Conservation (phyloP, 768 basidiomycete species). For the Trametes gibbosa region DNA sequence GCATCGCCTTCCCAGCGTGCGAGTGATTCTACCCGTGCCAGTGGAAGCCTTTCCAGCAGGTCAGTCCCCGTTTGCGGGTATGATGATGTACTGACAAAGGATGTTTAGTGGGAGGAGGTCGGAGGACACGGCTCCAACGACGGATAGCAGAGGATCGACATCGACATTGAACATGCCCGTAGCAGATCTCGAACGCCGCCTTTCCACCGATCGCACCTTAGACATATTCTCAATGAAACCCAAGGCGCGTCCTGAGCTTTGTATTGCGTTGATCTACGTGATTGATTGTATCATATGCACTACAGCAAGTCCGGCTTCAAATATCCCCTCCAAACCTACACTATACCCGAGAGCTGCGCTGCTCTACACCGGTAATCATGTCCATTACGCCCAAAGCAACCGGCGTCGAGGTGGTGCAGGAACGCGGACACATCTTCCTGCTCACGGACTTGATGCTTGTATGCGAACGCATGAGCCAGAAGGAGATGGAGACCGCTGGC, state of each 20-base stretch:
- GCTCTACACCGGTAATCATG: slow-evolving; percentile 68
- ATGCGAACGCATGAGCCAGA: slow-evolving; percentile 76
- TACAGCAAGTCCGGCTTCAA: slow-evolving; percentile 84
- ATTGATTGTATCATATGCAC: slow-evolving; percentile 7
- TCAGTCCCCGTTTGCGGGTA: slow-evolving; percentile 32
- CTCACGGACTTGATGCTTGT: slow-evolving; percentile 92
- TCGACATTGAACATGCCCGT: slow-evolving; percentile 56
- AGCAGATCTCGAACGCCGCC: slow-evolving; percentile 74
- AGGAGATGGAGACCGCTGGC: slow-evolving; percentile 51
- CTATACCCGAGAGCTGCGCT: slow-evolving; percentile 74
- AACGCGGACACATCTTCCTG: slow-evolving; percentile 78
- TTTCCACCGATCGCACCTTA: slow-evolving; percentile 74
- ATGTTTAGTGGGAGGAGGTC: slow-evolving; percentile 54
- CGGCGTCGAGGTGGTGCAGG: slow-evolving; percentile 71
- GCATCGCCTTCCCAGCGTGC: slow-evolving; percentile 23
- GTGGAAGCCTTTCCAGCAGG: slow-evolving; percentile 53
- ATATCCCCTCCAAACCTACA: slow-evolving; percentile 78
- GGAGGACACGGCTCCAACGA: slow-evolving; percentile 54
- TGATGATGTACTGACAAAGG: background rate
- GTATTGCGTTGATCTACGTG: background rate
- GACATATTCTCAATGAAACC: slow-evolving; percentile 96
- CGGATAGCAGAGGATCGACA: slow-evolving; percentile 51
- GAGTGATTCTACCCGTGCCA: slow-evolving; percentile 26
- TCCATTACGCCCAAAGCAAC: slow-evolving; percentile 76
- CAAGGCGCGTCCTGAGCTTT: slow-evolving; percentile 55